A percentile compares a stretch with the other conserved stretches of the same genome.
phyloP scores from a whole-genome alignment of 2,329 filamentous ascomycete species.

The Curvularia lunata region DNA sequence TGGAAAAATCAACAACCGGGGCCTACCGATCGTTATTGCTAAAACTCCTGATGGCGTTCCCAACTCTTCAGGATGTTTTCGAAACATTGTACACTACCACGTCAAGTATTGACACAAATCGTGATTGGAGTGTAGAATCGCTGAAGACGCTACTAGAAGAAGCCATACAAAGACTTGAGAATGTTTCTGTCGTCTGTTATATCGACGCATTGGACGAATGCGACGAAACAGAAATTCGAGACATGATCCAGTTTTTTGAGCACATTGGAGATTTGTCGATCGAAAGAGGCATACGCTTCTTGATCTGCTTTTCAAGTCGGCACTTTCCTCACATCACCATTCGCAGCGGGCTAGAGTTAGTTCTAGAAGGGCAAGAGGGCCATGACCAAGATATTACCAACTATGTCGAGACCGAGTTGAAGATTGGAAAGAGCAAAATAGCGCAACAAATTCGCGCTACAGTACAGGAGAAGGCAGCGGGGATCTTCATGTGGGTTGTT shows the following conservation, averaged over 20 bases:
- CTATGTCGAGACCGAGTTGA: slow-evolving; percentile 30
- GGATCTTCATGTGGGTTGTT: slow-evolving; percentile 53
- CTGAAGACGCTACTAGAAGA: slow-evolving; percentile 29
- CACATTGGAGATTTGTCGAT: slow-evolving; percentile 41
- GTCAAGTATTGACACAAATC: neutral
- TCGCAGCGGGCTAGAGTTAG: slow-evolving; percentile 33
- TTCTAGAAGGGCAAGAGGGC: slow-evolving; percentile 47
- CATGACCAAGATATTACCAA: slow-evolving; percentile 48
- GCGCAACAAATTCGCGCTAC: slow-evolving; percentile 33
- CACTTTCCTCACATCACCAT: slow-evolving; percentile 56
- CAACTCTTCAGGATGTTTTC: slow-evolving; percentile 16
- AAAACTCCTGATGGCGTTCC: slow-evolving; percentile 30
- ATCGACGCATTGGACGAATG: slow-evolving; percentile 60
- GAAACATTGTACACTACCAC: neutral
- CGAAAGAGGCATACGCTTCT: slow-evolving; percentile 23
- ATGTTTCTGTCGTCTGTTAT: slow-evolving; percentile 29
- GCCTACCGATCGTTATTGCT: slow-evolving; percentile 35
- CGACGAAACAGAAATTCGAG: slow-evolving; percentile 50
- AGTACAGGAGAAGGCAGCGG: slow-evolving; percentile 49
- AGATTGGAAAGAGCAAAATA: slow-evolving; percentile 27
- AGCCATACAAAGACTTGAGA: slow-evolving; percentile 20
- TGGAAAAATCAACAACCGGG: slow-evolving; percentile 33
- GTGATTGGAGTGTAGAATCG: slow-evolving; percentile 21
- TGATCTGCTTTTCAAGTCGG: slow-evolving; percentile 32
- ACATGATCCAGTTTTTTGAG: slow-evolving; percentile 56